phyloP scores from a whole-genome alignment of 2,329 filamentous ascomycete species.

The Hypomyces perniciosus region DNA sequence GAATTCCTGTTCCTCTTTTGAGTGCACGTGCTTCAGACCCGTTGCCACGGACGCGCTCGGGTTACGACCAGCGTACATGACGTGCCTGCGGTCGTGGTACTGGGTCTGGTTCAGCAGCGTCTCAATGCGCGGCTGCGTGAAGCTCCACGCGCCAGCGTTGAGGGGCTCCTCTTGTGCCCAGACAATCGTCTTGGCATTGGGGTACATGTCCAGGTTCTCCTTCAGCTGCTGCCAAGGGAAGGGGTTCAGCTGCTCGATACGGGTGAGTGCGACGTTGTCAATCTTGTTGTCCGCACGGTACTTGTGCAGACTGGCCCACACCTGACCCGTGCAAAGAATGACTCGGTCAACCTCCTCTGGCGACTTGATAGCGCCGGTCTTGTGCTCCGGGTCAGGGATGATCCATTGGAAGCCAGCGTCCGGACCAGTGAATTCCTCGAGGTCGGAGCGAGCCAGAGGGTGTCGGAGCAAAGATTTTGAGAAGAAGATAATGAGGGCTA shows the following conservation, averaged over 20 bases:
- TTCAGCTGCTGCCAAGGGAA: conserved; percentile 97
- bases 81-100: conserved; percentile 88
- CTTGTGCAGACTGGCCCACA: conserved; percentile 85
- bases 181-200: conserved; percentile 94
- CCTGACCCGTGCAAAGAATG: conserved; percentile 90
- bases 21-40: conserved; percentile 79
- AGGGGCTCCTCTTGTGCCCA: conserved; percentile 98
- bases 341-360: conserved; percentile 89
- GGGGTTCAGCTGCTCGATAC: conserved; percentile 95
- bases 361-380: conserved; percentile 64
- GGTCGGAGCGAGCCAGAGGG: conserved; percentile 78
- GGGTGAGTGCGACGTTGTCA: conserved; percentile 87
- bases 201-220: conserved; percentile 95
- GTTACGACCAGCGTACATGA: conserved; percentile 93
- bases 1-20: conserved; percentile 88
- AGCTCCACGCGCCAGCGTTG: conserved; percentile 95
- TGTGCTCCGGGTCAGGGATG: conserved; percentile 83
- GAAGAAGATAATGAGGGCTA: conserved; percentile 95
- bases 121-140: conserved; percentile 95
- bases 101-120: conserved; percentile 89
- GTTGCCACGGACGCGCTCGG: conserved; percentile 92
- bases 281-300: conserved; percentile 81
- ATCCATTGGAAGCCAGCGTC: conserved; percentile 91
- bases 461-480: conserved; percentile 95
- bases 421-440: conserved; percentile 86